Evolutionary conservation across 805 yeast species (phyloP).

Genomic region (Starmerella asiatica): DNA sequence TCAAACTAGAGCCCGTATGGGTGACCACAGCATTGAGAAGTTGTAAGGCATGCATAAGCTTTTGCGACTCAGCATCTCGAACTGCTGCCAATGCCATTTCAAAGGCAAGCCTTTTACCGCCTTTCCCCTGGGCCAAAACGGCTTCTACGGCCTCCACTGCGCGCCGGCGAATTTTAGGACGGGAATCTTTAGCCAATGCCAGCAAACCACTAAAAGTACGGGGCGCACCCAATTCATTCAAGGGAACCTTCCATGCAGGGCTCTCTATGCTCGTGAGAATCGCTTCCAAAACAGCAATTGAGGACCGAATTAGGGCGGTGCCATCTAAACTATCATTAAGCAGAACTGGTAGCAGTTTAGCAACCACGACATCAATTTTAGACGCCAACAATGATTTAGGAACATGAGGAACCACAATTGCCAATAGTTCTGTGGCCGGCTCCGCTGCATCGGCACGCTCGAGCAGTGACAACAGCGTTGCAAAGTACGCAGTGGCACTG

Average conservation of each 20-base stretch:
- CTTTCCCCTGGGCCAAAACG: constrained; percentile 51
- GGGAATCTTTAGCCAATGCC: constrained; percentile 65
- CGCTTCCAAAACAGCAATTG: constrained; percentile 74
- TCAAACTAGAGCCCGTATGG: constrained; percentile 47
- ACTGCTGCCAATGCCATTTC: constrained; percentile 62
- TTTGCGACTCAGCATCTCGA: constrained; percentile 34
- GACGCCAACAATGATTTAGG: constrained; percentile 56
- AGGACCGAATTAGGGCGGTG: constrained; percentile 69
- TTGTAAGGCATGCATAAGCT: constrained; percentile 62
- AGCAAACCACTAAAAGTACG: constrained; percentile 22
- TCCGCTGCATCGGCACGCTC: constrained; percentile 69
- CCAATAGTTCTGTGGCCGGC: constrained; percentile 67
- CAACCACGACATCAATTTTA: constrained; percentile 63
- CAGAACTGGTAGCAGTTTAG: constrained; percentile 69
- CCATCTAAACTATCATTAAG: constrained; percentile 51
- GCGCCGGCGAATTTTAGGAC: constrained; percentile 93
- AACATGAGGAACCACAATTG: constrained; percentile 60
- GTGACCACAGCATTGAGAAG: constrained; percentile 56
- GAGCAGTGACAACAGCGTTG: constrained; percentile 66
- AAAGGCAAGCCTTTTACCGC: constrained; percentile 69
- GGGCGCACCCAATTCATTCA: constrained; percentile 21
- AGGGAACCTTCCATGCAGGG: constrained; percentile 47
- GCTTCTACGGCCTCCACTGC: constrained; percentile 76
- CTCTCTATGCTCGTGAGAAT: constrained; percentile 68
- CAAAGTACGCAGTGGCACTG: constrained; percentile 54